phyloP scores from a whole-genome alignment of 1,284 basidiomycete species.

The Kalmanozyma brasiliensis region DNA sequence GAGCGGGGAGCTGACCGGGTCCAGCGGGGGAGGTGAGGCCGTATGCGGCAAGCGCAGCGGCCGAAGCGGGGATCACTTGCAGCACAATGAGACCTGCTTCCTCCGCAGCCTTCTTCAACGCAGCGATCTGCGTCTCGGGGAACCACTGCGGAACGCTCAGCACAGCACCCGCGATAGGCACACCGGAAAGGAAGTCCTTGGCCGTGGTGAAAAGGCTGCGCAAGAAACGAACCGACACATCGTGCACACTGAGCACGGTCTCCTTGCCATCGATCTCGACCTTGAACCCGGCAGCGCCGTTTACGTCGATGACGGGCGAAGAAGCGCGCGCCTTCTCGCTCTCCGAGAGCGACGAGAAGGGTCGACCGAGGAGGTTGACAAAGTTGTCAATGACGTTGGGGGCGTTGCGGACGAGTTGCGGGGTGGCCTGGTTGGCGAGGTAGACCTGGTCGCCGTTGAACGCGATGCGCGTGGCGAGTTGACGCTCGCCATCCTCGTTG shows the following conservation, averaged over 20 bases:
- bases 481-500: slow-evolving; percentile 97
- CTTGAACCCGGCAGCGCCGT: slow-evolving; percentile 72
- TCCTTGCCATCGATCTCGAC: slow-evolving; percentile 82
- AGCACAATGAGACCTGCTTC: slow-evolving; percentile 81
- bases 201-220: slow-evolving; percentile 85
- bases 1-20: slow-evolving; percentile 67
- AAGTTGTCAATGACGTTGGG: slow-evolving; percentile 94
- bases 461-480: slow-evolving; percentile 93
- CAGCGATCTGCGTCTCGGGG: slow-evolving; percentile 76
- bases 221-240: slow-evolving; percentile 87
- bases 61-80: slow-evolving; percentile 81
- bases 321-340: slow-evolving; percentile 79
- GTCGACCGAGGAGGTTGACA: slow-evolving; percentile 91
- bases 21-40: slow-evolving; percentile 70
- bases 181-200: slow-evolving; percentile 87
- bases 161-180: slow-evolving; percentile 82
- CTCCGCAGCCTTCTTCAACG: slow-evolving; percentile 79
- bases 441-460: slow-evolving; percentile 80
- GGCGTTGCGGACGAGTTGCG: slow-evolving; percentile 93
- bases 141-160: slow-evolving; percentile 85
- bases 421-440: slow-evolving; percentile 93
- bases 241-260: slow-evolving; percentile 79
- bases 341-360: slow-evolving; percentile 80
- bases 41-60: slow-evolving; percentile 76
- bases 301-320: slow-evolving; percentile 81